Evolutionary conservation across 2,329 filamentous ascomycete genomes (phyloP), one percentile per base, ranked within the genome.

Genomic region (Fusarium guadeloupense): DNA sequence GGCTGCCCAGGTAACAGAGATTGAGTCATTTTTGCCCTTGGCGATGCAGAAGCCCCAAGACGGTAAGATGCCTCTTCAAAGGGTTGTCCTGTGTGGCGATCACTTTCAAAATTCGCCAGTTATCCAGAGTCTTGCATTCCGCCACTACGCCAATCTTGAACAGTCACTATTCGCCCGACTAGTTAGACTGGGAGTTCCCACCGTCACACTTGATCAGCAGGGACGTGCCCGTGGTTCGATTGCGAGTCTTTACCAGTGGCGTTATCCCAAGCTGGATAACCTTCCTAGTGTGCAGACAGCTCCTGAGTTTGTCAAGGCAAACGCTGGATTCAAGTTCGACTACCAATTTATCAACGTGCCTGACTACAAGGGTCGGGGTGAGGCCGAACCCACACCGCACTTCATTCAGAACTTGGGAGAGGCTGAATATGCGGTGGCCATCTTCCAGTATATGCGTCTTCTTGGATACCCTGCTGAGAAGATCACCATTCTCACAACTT

Each of bases 351-450:
- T 99, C 79, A 88, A 97, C 68, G 93, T 99, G 2, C 88, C 89
- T 3, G 90, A 97, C 72, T 99, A 97, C 80, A 96, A 96, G 76
- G 93, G 91, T 30, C 83, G 83, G 53, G 95, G 95, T 43, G 95
- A 99, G 78, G 85, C 86, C 43, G 93, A 97, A 73, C 95, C 95
- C 1, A 91, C 89, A 20, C 92, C 94, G 19, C 94, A 98, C 76
- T 99, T 97, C 75, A 89, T 98, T 49, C 94, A 98, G 75, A 99
- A 99, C 70, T 78, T 98, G 38, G 95, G 95, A 40, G 95, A 99
- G 77, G 95, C 95, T 3, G 96, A 99, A 77, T 99, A 98, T 73
- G 91, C 93, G 3, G 95, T 98, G 21, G 95, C 95, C 4, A 84
- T 99, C 25, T 99, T 89, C 77, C 93, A 97, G 78, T 99, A 98